phyloP scores from a whole-genome alignment of 352 stramenopile genomes.

The Globisporangium polare region DNA sequence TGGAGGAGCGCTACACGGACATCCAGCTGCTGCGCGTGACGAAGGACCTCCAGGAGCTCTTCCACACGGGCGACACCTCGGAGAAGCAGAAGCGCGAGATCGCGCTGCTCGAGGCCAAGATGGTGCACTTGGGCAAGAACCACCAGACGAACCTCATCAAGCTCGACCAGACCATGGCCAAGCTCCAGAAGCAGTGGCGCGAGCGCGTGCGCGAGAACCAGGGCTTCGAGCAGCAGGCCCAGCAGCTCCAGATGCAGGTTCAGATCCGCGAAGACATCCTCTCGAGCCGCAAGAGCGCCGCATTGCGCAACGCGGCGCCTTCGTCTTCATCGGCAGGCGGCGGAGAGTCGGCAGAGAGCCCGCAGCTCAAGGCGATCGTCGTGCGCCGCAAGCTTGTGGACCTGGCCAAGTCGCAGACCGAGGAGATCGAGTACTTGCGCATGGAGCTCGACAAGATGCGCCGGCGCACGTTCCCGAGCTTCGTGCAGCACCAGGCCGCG shows the following conservation, averaged over 20 bases:
- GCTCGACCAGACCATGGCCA: slow-evolving; percentile 37
- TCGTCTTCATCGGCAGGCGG: not conserved
- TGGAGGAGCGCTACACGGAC: slow-evolving; percentile 91
- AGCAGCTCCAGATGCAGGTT: slow-evolving; percentile 78
- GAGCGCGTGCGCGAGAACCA: slow-evolving; percentile 82
- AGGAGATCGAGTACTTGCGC: slow-evolving; percentile 89
- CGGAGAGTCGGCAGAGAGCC: slow-evolving; percentile 17
- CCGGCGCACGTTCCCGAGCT: slow-evolving; percentile 90
- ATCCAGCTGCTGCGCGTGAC: slow-evolving; percentile 92
- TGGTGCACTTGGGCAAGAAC: slow-evolving; percentile 53
- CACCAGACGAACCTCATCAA: slow-evolving; percentile 69
- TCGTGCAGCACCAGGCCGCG: slow-evolving; percentile 52
- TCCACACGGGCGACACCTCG: slow-evolving; percentile 78
- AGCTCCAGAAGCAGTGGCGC: slow-evolving; percentile 56
- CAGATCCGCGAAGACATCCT: slow-evolving; percentile 88
- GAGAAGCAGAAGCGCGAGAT: slow-evolving; percentile 78
- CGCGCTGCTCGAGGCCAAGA: slow-evolving; percentile 68
- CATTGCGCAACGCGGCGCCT: slow-evolving; percentile 22
- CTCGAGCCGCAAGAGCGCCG: slow-evolving; percentile 56
- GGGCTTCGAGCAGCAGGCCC: slow-evolving; percentile 66
- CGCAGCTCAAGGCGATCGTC: slow-evolving; percentile 83
- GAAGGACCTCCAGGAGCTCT: slow-evolving; percentile 90
- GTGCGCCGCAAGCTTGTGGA: slow-evolving; percentile 88
- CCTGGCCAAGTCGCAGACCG: slow-evolving; percentile 84
- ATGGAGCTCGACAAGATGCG: slow-evolving; percentile 90